These are phyloP conservation scores for Coniochaeta ligniaria DNA, from an alignment of 2,329 filamentous ascomycete species.

Conservation along the genomic window DNA sequence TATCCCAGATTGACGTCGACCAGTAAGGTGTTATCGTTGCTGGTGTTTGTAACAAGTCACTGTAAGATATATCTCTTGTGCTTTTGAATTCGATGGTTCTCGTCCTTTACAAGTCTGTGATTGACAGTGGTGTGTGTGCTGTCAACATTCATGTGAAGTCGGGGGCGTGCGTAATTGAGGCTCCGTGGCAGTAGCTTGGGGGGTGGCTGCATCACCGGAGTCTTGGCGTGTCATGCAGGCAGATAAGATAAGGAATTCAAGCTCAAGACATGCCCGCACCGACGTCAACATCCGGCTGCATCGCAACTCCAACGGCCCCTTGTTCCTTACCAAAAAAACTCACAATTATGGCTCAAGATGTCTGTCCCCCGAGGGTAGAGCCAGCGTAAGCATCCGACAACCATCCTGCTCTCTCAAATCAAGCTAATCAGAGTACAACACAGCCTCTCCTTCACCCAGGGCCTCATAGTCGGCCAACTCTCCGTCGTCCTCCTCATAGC, in stretches of 20 bases:
- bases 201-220: constrained; percentile 6
- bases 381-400: constrained; percentile 32
- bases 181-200: constrained; percentile 1
- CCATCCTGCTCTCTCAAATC: no score
- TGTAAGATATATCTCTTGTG: not conserved
- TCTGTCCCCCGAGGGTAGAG: constrained; percentile 34
- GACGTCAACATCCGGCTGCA: not conserved
- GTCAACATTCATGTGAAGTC: not conserved
- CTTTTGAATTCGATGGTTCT: not conserved
- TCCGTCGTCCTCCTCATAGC: constrained; percentile 87
- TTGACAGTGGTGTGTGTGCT: not conserved
- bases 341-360: constrained; percentile 29
- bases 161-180: constrained; percentile 1
- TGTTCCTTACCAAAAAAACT: not conserved
- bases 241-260: constrained; percentile 13
- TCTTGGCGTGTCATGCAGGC: not conserved
- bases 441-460: constrained; percentile 87
- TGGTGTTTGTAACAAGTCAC: not conserved
- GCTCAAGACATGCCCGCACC: not conserved
- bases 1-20: not conserved
- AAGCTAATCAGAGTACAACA: not conserved
- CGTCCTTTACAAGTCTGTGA: not conserved
- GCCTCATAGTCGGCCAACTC: constrained; percentile 86
- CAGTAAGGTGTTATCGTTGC: not conserved
- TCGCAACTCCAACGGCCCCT: not conserved